Evolutionary conservation across 306 rosid genomes (phyloP), one percentile per base, ranked within the genome.

Genomic region (Betula pendula): DNA sequence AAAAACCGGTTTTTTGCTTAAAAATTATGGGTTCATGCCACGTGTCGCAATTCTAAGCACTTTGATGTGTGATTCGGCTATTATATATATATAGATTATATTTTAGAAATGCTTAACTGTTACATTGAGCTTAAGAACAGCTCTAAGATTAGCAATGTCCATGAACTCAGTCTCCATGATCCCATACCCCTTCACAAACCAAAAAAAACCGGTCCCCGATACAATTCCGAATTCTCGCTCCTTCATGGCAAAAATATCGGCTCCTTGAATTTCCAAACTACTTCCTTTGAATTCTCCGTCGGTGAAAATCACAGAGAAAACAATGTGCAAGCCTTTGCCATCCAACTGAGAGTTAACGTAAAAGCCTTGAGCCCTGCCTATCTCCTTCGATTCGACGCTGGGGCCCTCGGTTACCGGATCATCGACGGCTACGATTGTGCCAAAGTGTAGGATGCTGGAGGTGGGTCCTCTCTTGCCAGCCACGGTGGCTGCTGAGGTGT

Each of bases 201-300:
- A 81, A 74, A 89, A 89, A 68, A 66, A 78, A 58, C 91, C 94
- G 6, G 94, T 89, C 16, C 94, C 94, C 1, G 94, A 90, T 14
- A 86, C 90, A 33, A 90, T 71, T 2, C 87, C 87, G 0, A 86
- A 86, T 65, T 90, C 90, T 5, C 88, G 73, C 59, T 82, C 72
- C 71, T 84, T 77, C 84, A 68, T 12, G 0, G 78, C 16, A 72
- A 81, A 84, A 5, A 86, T 48, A 69, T 88, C 90, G 16, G 88
- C 71, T 7, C 92, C 92, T 71, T 88, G 94, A 75, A 88, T 86
- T 80, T 88, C 89, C 85, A 88, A 77, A 44, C 48, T 88, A 70
- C 94, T 90, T 51, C 91, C 92, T 72, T 52, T 75, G 80, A 70
- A 88, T 27, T 79, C 80, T 8, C 94, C 94, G 12, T 68, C 70